Conservation (phyloP, 768 basidiomycete species). For the Pulveroboletus sp. region DNA sequence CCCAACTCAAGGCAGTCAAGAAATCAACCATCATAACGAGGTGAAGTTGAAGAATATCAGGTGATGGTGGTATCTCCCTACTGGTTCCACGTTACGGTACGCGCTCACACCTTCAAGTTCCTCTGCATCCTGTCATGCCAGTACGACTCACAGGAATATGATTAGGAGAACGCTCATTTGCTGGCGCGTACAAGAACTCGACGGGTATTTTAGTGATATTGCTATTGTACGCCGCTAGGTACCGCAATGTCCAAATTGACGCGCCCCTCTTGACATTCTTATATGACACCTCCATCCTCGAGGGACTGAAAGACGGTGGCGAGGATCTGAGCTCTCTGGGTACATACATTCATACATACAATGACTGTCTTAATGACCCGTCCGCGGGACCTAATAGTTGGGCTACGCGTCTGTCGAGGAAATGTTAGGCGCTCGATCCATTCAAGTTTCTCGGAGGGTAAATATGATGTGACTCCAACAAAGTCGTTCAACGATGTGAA, state of each 20-base stretch:
- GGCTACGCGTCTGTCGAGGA: constrained; percentile 46
- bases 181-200: constrained; percentile 22
- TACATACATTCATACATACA: constrained; percentile 47
- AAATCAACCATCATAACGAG: constrained; percentile 58
- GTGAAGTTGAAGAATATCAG: constrained; percentile 65
- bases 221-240: constrained; percentile 46
- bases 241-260: constrained; percentile 43
- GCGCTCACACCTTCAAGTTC: not conserved
- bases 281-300: constrained; percentile 54
- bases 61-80: constrained; percentile 69
- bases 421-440: constrained; percentile 31
- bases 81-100: constrained; percentile 67
- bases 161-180: constrained; percentile 24
- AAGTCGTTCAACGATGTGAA: constrained; percentile 45
- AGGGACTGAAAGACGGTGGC: constrained; percentile 57
- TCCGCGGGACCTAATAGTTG: constrained; percentile 38
- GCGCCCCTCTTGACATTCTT: constrained; percentile 57
- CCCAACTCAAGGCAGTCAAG: constrained; percentile 63
- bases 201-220: constrained; percentile 49
- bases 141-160: not conserved
- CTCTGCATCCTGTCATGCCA: not conserved
- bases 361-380: constrained; percentile 35
- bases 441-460: constrained; percentile 47
- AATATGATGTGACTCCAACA: constrained; percentile 43
- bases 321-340: constrained; percentile 69